Conservation (phyloP, 345 rosid species). For the Cardamine occulta region DNA sequence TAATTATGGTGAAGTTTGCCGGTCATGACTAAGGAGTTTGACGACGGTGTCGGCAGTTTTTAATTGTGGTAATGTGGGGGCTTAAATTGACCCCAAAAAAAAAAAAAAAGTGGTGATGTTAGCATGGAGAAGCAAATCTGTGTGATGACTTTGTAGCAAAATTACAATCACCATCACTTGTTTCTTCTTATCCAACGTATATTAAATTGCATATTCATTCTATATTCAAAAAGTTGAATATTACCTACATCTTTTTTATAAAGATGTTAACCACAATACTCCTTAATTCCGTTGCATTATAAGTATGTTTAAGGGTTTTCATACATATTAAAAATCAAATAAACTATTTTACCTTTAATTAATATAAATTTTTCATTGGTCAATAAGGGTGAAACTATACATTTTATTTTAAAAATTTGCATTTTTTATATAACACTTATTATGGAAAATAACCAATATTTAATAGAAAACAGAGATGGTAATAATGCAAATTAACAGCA, state of each 20-base stretch:
- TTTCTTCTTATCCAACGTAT: conserved; percentile 15
- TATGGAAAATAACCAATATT: too few relatives aligned
- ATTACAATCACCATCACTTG: conserved; percentile 21
- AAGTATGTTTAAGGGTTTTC: too few relatives aligned
- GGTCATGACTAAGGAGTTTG: conserved; percentile 8
- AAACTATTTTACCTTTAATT: not conserved
- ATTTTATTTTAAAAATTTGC: too few relatives aligned
- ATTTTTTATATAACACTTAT: too few relatives aligned
- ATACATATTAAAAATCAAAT: too few relatives aligned
- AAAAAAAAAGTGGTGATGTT: not conserved
- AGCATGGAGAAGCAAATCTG: conserved; percentile 26
- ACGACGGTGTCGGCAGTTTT: conserved; percentile 28
- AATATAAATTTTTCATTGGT: not conserved
- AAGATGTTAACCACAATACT: not conserved
- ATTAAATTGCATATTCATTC: not conserved
- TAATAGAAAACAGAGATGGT: not conserved
- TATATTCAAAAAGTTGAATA: not conserved
- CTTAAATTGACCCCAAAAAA: conserved; percentile 8
- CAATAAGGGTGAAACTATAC: not conserved
- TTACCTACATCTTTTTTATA: not conserved
- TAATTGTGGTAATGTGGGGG: conserved; percentile 12
- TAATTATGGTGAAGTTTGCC: too few relatives aligned
- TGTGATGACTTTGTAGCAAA: conserved; percentile 27
- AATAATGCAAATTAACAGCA: not conserved
- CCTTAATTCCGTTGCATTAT: not conserved